These are phyloP conservation scores for Annulohypoxylon truncatum DNA, from an alignment of 2,329 filamentous ascomycete genomes.

Conservation along the genomic window DNA sequence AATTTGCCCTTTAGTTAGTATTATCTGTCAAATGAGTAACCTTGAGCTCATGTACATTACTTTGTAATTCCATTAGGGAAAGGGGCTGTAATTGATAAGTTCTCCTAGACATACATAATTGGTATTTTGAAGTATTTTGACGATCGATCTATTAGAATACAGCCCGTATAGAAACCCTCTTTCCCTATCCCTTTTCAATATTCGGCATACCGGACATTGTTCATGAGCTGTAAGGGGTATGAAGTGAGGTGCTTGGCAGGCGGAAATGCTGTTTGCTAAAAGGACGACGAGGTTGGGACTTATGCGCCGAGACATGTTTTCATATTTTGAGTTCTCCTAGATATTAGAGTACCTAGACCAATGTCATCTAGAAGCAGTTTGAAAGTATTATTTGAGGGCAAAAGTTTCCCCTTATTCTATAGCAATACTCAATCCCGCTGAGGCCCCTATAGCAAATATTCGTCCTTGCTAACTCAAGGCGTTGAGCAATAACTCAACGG, in stretches of 20 bases:
- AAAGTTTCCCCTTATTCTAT: too few relatives aligned
- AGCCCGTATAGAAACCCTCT: background rate
- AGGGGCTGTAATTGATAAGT: background rate
- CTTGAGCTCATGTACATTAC: background rate
- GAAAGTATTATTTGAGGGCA: too few relatives aligned
- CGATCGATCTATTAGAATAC: background rate
- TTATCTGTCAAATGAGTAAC: background rate
- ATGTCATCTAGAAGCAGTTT: too few relatives aligned
- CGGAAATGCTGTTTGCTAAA: background rate
- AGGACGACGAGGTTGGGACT: background rate
- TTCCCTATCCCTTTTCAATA: background rate
- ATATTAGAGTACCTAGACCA: too few relatives aligned
- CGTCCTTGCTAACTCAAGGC: too few relatives aligned
- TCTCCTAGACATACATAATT: background rate
- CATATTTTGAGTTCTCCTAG: background rate
- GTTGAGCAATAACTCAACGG: too few relatives aligned
- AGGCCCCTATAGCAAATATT: too few relatives aligned
- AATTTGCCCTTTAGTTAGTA: background rate
- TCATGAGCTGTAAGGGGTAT: background rate
- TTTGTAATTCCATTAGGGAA: background rate
- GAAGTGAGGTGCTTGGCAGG: background rate
- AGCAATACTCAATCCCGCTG: too few relatives aligned
- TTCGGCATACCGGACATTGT: background rate
- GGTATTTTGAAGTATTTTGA: background rate
- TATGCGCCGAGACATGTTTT: background rate